phyloP scores from a whole-genome alignment of 169 alveolate species.

The Toxoplasma gondii region DNA sequence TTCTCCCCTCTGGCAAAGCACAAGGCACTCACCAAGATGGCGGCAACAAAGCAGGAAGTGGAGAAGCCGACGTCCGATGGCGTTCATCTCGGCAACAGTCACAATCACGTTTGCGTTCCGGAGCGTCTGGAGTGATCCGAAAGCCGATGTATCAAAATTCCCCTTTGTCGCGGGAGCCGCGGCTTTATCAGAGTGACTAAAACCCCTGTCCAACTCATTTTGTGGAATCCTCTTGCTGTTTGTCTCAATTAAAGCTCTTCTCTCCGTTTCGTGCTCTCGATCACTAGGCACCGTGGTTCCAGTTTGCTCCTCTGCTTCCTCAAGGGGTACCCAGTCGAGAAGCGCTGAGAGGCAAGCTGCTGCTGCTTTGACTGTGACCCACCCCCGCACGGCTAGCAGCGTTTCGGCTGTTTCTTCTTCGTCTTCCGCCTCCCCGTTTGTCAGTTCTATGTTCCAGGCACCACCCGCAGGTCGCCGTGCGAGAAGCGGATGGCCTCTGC shows the following conservation, averaged over 20 bases:
- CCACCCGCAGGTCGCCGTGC: neutral
- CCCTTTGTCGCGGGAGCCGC: neutral
- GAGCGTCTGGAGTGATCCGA: neutral
- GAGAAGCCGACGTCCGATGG: neutral
- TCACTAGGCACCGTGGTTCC: no score
- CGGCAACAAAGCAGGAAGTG: constrained; percentile 28
- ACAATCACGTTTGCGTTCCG: neutral
- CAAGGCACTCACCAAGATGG: constrained; percentile 6
- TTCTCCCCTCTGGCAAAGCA: no score
- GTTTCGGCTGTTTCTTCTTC: constrained; percentile 15
- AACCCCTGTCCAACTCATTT: no score
- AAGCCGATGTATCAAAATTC: neutral
- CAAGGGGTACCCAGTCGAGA: constrained; percentile 25
- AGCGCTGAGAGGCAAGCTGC: neutral
- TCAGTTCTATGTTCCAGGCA: neutral
- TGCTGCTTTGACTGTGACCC: constrained; percentile 21
- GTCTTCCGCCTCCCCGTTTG: neutral
- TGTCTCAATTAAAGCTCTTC: neutral
- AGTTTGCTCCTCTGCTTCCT: neutral
- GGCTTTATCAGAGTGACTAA: neutral
- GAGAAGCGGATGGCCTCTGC: constrained; percentile 37
- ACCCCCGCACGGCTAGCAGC: constrained; percentile 18
- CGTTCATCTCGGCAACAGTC: neutral
- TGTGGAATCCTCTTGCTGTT: neutral
- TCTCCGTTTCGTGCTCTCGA: neutral